Conservation (phyloP, 2,329 filamentous ascomycete genomes). For the Microcera coccophila region DNA sequence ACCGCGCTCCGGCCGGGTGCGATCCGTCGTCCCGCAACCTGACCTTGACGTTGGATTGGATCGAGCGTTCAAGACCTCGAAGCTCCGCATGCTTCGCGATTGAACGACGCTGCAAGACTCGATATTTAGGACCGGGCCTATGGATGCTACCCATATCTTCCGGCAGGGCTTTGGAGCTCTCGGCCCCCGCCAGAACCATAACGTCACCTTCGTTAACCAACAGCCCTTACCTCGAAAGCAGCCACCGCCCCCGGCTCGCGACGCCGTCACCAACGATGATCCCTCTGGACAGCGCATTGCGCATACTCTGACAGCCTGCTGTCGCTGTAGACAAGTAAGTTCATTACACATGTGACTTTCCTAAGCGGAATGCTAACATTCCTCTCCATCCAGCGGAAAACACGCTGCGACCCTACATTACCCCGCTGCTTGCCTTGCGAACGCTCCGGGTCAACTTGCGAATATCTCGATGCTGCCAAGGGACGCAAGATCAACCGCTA, state of each 20-base stretch:
- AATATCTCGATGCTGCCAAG: constrained; percentile 90
- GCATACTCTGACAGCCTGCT: constrained; percentile 76
- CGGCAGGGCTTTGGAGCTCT: constrained; percentile 52
- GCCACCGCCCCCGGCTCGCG: constrained; percentile 27
- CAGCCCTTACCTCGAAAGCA: constrained; percentile 8
- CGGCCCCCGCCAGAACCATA: constrained; percentile 37
- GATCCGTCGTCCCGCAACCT: background rate
- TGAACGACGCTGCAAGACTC: background rate
- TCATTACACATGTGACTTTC: constrained; percentile 7
- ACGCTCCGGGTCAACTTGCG: constrained; percentile 83
- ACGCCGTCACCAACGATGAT: constrained; percentile 44
- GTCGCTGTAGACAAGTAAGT: constrained; percentile 71
- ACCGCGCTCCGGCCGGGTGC: background rate
- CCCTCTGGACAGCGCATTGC: constrained; percentile 61
- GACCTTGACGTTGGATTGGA: background rate
- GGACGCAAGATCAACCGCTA: constrained; percentile 81
- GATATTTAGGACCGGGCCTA: constrained; percentile 26
- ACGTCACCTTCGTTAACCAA: constrained; percentile 27
- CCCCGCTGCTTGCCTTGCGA: constrained; percentile 92
- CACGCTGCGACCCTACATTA: constrained; percentile 87
- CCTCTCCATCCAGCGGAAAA: constrained; percentile 68
- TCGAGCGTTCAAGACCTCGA: background rate
- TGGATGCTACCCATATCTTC: constrained; percentile 59
- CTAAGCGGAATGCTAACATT: constrained; percentile 13
- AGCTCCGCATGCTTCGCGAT: background rate